Percentiles rank a stretch among this genome's conserved stretches.
Evolutionary conservation across 805 yeast genomes (phyloP).

Genomic region (Wickerhamiella nectarea): DNA sequence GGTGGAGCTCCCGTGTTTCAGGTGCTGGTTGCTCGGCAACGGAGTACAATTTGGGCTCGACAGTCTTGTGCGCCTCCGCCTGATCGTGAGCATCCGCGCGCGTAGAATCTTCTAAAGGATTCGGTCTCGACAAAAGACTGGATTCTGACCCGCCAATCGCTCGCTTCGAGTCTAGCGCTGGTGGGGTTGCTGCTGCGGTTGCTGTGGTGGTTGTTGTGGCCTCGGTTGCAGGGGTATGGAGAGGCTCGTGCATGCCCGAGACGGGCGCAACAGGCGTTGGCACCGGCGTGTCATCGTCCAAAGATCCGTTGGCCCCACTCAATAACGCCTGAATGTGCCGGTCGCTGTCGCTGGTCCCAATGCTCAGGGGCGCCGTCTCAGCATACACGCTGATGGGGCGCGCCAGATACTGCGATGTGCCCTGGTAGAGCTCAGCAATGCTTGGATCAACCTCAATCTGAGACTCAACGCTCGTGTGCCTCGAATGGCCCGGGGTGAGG

Average conservation of each 20-base stretch:
- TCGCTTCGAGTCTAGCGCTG: no score
- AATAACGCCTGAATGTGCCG: slow-evolving; percentile 18
- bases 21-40: no score
- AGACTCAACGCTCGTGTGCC: slow-evolving; percentile 6
- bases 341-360: slow-evolving; percentile 14
- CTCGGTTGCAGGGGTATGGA: not conserved
- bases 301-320: slow-evolving; percentile 8
- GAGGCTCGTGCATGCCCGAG: no score
- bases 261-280: slow-evolving; percentile 1
- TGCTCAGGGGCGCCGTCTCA: slow-evolving; percentile 13
- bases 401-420: slow-evolving; percentile 20
- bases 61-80: no score
- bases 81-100: no score
- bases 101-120: no score
- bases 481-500: slow-evolving; percentile 4
- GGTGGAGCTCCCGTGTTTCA: not conserved
- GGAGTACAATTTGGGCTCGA: no score
- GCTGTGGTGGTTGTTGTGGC: no score
- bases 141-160: no score
- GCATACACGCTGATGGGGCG: slow-evolving; percentile 23
- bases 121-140: no score
- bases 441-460: slow-evolving; percentile 20
- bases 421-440: slow-evolving; percentile 24
- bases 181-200: no score
- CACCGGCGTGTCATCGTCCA: not conserved